A percentile compares a stretch with the other conserved stretches of the same genome.
Evolutionary conservation across 2,329 filamentous ascomycete genomes (phyloP).

Genomic region (Claviceps spartinae): DNA sequence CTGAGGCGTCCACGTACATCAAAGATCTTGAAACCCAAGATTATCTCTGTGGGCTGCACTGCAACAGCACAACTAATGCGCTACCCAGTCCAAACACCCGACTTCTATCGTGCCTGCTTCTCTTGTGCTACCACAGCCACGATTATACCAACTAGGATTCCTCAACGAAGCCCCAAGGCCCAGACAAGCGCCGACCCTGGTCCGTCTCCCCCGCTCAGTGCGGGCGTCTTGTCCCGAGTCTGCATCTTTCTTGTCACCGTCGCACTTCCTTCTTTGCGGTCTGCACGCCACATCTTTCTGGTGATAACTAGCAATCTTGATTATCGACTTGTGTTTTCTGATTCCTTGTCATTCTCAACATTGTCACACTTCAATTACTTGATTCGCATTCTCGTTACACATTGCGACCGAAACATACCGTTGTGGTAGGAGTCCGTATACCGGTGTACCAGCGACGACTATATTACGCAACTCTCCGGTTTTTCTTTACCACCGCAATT

Average conservation of each 20-base stretch:
- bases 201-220: slow-evolving; percentile 1
- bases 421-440: slow-evolving; percentile 3
- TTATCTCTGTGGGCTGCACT: neutral
- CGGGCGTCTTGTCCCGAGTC: slow-evolving; percentile 3
- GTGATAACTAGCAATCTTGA: slow-evolving; percentile 2
- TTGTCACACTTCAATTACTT: slow-evolving; percentile 3
- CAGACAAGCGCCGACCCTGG: slow-evolving; percentile 7
- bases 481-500: neutral
- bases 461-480: neutral
- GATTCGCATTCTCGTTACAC: slow-evolving; percentile 8
- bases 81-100: neutral
- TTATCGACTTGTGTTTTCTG: neutral
- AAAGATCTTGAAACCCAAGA: neutral
- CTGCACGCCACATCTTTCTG: slow-evolving; percentile 1
- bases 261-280: neutral
- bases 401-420: slow-evolving; percentile 19
- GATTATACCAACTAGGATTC: neutral
- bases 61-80: neutral
- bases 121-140: slow-evolving; percentile 4
- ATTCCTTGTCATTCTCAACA: slow-evolving; percentile 9
- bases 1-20: neutral
- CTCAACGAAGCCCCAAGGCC: neutral
- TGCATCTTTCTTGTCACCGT: slow-evolving; percentile 2
- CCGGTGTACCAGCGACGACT: neutral
- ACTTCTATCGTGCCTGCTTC: neutral